Base-by-base conservation (phyloP, 371 early-diverging fungal genomes). In the Chytridiales sp. region DNA sequence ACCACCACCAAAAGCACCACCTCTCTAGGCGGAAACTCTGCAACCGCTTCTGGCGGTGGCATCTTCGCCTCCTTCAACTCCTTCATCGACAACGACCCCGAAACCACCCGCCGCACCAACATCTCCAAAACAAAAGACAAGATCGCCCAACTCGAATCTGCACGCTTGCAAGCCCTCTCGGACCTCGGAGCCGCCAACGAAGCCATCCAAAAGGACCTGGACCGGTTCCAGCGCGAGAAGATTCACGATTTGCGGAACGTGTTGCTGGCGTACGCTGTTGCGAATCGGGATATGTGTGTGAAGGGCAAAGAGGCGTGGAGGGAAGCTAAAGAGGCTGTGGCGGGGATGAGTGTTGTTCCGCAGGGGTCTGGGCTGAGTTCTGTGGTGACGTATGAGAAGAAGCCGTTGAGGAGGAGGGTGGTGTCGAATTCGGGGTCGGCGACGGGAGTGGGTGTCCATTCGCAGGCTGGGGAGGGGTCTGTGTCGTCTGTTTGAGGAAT, bases 11-110 rank as follows among this genome's bases (percentile, higher is more conserved):
- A n/a, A n/a, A n/a, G n/a, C n/a, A n/a, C n/a, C n/a, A n/a, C n/a
- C n/a, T n/a, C n/a, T n/a, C n/a, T n/a, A n/a, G n/a, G n/a, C n/a
- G n/a, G n/a, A n/a, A n/a, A n/a, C n/a, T 39, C 54, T 39, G 32
- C 61, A 26, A 22, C 47, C 1, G n/a, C 59, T 11, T 4, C 43
- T 8, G 56, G 53, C n/a, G 43, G 41, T 21, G 69, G 71, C 11
- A 13, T 72, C 34, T 32, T 75, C 32, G 70, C 75, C 8, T 64
- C 68, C 4, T 21, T 77, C 17, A 77, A 77, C 62, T 91, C 93
- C 1, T 84, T 97, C 47, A 91, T 95, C 26, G 97, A 95, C 75
- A 92, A 92, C 5, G 94, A 97, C 67, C 95, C 95, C 1, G 93
- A 92, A 52, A 85, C 87, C 17, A 89, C 93, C 24, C 85, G 96